phyloP scores from a whole-genome alignment of 768 basidiomycete species.

The Calocera viscosa region DNA sequence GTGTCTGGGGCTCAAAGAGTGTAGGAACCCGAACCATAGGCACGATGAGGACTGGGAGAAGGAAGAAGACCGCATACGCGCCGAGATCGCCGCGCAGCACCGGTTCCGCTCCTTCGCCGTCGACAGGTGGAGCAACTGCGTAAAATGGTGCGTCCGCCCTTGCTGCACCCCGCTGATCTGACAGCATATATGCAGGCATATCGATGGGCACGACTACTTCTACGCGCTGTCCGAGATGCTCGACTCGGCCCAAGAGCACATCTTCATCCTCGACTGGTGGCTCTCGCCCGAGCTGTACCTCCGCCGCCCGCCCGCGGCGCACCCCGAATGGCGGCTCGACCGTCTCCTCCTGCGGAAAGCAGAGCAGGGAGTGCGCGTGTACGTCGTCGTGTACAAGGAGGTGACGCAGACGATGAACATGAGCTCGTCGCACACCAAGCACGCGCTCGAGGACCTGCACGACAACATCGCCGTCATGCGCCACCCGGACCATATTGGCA shows the following conservation, averaged over 20 bases:
- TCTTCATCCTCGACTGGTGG: slow-evolving; percentile 91
- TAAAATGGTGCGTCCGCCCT: slow-evolving; percentile 57
- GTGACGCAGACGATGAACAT: slow-evolving; percentile 86
- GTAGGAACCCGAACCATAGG: slow-evolving; percentile 19
- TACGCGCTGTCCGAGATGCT: slow-evolving; percentile 86
- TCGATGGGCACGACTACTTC: slow-evolving; percentile 95
- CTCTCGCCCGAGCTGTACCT: slow-evolving; percentile 90
- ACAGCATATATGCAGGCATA: slow-evolving; percentile 40
- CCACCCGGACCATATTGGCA: slow-evolving; percentile 81
- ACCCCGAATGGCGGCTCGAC: slow-evolving; percentile 85
- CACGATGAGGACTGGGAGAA: slow-evolving; percentile 70
- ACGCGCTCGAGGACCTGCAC: slow-evolving; percentile 67
- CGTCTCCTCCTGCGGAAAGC: slow-evolving; percentile 76
- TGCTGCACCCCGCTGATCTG: not conserved
- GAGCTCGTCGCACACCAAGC: slow-evolving; percentile 80
- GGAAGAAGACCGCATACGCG: slow-evolving; percentile 53
- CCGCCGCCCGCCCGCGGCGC: slow-evolving; percentile 73
- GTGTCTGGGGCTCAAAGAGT: not conserved
- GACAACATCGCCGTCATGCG: slow-evolving; percentile 80
- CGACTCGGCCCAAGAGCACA: slow-evolving; percentile 62
- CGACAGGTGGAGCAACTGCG: slow-evolving; percentile 52
- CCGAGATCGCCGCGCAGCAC: slow-evolving; percentile 63
- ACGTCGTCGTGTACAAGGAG: slow-evolving; percentile 92
- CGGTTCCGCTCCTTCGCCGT: slow-evolving; percentile 77
- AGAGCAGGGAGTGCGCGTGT: slow-evolving; percentile 78